Evolutionary conservation across 768 basidiomycete species (phyloP), one percentile per base, ranked within the genome.

Genomic region (Austroboletus eburneus): DNA sequence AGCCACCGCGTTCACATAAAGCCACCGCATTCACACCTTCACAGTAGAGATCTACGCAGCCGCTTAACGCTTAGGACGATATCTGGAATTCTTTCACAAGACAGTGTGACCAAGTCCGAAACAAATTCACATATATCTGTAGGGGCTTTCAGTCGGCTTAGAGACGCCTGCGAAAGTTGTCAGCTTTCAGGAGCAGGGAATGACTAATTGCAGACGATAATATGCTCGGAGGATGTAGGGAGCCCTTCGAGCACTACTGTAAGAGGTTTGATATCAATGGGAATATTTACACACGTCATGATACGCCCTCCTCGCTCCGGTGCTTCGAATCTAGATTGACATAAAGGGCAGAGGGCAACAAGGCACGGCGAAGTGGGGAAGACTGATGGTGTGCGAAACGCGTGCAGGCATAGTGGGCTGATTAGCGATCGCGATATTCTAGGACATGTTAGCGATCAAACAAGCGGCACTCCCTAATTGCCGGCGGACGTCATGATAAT

Each of bases 401-500:
- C 17, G 35, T 30, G 37, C 39, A 47, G 50, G 41, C 34, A 46
- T 36, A 22, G 30, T 27, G 42, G 47, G 6, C 38, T 39, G 49
- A 40, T 46, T 27, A 39, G 43, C 38, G 27, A 35, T 49, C 17
- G 13, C 30, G 21, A 36, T 42, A 51, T 43, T 52, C 50, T 68
- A 66, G 32, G 49, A 13, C 23, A 64, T 55, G 47, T 64, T 59
- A 35, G 70, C 72, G 39, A 84, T 56, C 23, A 87, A 62, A 62
- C 83, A 85, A 21, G 84, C 81, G 39, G 79, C 87, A 57, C 89
- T 88, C 9, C 88, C 91, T 7, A 97, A 72, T 49, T 92, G 85
- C 54, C 90, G 71, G 56, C 96, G 76, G 42, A 97, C 76, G 65
- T 98, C 96, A 51, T 96, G 88, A 64, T 90, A 87, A 69, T 99